Conservation (phyloP, 805 yeast species). For the Lipomyces kockii region DNA sequence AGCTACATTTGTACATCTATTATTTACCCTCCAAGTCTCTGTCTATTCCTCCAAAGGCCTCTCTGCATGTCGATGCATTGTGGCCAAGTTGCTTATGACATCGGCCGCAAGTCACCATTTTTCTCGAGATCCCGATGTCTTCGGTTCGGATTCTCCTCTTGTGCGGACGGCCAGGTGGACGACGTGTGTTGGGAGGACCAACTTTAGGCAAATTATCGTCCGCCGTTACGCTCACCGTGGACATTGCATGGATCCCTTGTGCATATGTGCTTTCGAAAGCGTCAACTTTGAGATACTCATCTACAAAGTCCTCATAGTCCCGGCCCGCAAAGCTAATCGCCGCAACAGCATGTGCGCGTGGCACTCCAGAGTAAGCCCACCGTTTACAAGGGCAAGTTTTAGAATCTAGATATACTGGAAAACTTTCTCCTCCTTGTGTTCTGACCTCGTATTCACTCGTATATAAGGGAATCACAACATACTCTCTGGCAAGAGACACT, state of each 20-base stretch:
- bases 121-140: not conserved
- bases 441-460: too few species aligned
- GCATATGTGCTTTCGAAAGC: too few species aligned
- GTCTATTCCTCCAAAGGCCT: too few species aligned
- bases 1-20: too few species aligned
- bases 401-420: too few species aligned
- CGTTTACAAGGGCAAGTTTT: too few species aligned
- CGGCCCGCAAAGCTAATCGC: slow-evolving; percentile 2
- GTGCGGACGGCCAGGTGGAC: not conserved
- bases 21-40: too few species aligned
- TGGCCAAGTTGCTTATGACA: not conserved
- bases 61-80: not conserved
- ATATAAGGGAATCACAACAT: too few species aligned
- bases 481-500: too few species aligned
- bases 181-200: not conserved
- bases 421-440: too few species aligned
- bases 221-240: not conserved
- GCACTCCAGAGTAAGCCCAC: too few species aligned
- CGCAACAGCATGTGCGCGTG: too few species aligned
- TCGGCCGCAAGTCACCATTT: not conserved
- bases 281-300: not conserved
- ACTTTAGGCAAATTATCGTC: not conserved
- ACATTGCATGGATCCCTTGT: not conserved
- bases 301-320: not conserved
- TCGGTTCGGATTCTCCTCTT: not conserved